Base-by-base conservation (phyloP, 2,329 filamentous ascomycete species). In the Trichoderma hamatum region DNA sequence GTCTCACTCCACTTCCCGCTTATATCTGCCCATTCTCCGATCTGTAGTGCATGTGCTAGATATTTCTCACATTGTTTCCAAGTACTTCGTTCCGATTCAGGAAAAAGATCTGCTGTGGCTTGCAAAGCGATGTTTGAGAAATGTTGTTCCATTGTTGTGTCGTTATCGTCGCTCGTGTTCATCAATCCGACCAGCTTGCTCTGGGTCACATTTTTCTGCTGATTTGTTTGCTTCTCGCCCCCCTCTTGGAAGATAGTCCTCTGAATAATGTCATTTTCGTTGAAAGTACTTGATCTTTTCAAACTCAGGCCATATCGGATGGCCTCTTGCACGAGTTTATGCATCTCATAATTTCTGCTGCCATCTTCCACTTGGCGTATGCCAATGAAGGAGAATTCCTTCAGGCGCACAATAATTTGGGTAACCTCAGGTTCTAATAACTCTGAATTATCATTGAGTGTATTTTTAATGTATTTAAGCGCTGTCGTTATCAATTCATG, bases 311-410 rank as follows among this genome's bases (percentile, higher is more conserved):
- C 43, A 36, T 63, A 63, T 36, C 60, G 60, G 1, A 36, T 1
- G 3, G 60, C 60, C 43, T 52, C 60, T 0, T 63, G 60, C 26
- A 63, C 60, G 32, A 63, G 60, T 52, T 63, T 63, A n/a, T 63
- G 60, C 19, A 52, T 63, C 28, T 63, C 46, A 1, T 63, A 63
- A 5, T 7, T 63, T 13, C 28, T 24, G 2, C n/a, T 2, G 2
- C 28, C 60, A 6, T 19, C 43, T 7, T 63, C 60, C 28, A 3
- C 28, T 28, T 14, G 10, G 1, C 34, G 60, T n/a, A 63, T n/a
- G 2, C 46, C 60, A n/a, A 63, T 32, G 36, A 63, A 63, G 1
- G 60, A 63, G 16, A 51, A 63, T 2, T 63, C 60, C 28, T 34
- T 52, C 21, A 63, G 11, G 0, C 60, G 43, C 2, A 10, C 36